These are phyloP conservation scores for Penicillium nucicola DNA, from an alignment of 495 filamentous ascomycete genomes.

Conservation along the genomic window DNA sequence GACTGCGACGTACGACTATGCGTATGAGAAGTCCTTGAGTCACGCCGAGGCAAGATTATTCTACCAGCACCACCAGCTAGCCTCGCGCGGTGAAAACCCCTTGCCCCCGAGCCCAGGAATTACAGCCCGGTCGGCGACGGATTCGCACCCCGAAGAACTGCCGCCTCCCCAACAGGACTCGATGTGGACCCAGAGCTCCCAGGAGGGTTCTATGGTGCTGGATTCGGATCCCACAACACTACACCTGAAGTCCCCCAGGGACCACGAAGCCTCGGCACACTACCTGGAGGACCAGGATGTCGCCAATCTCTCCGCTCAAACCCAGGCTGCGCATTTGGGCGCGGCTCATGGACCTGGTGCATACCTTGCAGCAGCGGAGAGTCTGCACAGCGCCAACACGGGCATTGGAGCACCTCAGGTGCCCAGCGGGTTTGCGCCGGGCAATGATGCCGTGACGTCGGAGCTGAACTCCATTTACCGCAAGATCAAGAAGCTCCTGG, in stretches of 20 bases:
- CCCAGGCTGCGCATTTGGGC: conserved; percentile 40
- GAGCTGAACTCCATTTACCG: conserved; percentile 82
- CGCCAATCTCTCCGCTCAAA: conserved; percentile 44
- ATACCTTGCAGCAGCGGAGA: conserved; percentile 39
- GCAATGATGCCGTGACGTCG: conserved; percentile 68
- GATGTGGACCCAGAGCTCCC: conserved; percentile 7
- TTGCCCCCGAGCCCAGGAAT: conserved; percentile 17
- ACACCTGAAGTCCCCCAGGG: conserved; percentile 3
- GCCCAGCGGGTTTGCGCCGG: conserved; percentile 46
- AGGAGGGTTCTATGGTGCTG: conserved; percentile 10
- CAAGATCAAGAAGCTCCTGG: conserved; percentile 79
- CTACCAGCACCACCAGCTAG: conserved; percentile 83
- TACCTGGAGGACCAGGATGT: conserved; percentile 27
- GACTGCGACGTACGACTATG: conserved; percentile 81
- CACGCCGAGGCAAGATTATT: conserved; percentile 92
- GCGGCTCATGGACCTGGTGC: conserved; percentile 48
- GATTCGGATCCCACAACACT: conserved; percentile 12
- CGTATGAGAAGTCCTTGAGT: conserved; percentile 85
- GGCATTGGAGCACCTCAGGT: conserved; percentile 48
- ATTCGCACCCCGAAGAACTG: conserved; percentile 8
- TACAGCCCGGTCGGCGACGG: conserved; percentile 8
- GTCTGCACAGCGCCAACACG: conserved; percentile 48
- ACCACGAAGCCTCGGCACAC: conserved; percentile 1
- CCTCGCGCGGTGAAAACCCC: conserved; percentile 20
- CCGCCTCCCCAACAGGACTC: background rate